Conservation (phyloP, 345 rosid genomes). For the Salix caprea region DNA sequence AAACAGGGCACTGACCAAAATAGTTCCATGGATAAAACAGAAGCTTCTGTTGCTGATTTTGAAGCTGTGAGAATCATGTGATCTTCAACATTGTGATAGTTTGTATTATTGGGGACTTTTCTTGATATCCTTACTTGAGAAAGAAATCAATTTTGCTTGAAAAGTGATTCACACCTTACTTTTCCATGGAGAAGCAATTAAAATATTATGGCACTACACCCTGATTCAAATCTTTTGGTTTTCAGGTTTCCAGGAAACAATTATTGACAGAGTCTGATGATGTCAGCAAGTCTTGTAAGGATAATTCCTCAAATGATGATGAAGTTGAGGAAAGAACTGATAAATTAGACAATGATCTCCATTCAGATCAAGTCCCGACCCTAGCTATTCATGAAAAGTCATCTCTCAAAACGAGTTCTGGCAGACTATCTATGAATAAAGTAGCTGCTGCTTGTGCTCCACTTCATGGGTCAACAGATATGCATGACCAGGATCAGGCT, state of each 20-base stretch:
- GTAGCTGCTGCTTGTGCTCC: slow-evolving; percentile 33
- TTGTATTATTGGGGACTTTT: neutral
- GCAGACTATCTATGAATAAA: slow-evolving; percentile 32
- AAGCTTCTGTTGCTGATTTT: slow-evolving; percentile 27
- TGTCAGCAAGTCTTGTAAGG: slow-evolving; percentile 40
- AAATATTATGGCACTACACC: slow-evolving; percentile 1
- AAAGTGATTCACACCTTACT: slow-evolving; percentile 3
- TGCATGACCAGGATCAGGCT: slow-evolving; percentile 40
- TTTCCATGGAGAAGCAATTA: neutral
- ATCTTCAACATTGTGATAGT: neutral
- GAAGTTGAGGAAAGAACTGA: slow-evolving; percentile 43
- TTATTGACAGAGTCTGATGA: slow-evolving; percentile 39
- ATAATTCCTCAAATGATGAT: slow-evolving; percentile 38
- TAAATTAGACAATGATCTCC: slow-evolving; percentile 53
- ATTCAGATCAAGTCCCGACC: slow-evolving; percentile 81
- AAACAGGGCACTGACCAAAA: slow-evolving; percentile 43
- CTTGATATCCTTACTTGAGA: neutral
- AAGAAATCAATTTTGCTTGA: neutral
- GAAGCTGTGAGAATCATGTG: slow-evolving; percentile 40
- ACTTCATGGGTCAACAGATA: slow-evolving; percentile 27
- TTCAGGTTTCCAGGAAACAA: slow-evolving; percentile 48
- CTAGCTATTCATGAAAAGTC: slow-evolving; percentile 57
- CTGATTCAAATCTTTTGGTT: slow-evolving; percentile 15
- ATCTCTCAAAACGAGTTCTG: slow-evolving; percentile 39
- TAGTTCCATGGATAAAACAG: slow-evolving; percentile 43